phyloP scores from a whole-genome alignment of 2,329 filamentous ascomycete genomes.

The Tolypocladium pustulatum region DNA sequence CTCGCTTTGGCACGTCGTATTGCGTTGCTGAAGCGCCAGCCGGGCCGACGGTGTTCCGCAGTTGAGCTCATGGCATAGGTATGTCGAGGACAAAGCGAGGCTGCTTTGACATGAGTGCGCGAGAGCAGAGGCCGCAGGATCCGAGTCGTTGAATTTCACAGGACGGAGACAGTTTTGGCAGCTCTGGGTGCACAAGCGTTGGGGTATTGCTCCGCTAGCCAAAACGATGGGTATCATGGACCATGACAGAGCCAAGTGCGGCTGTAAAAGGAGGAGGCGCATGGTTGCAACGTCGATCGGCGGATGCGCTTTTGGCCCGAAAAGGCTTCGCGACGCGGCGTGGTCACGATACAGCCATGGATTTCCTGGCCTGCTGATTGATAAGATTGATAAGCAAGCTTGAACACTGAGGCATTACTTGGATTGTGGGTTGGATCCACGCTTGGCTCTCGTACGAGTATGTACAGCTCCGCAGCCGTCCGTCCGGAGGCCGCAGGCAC shows the following conservation, averaged over 20 bases:
- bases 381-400: neutral
- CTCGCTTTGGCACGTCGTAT: slow-evolving; percentile 1
- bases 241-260: neutral
- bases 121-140: neutral
- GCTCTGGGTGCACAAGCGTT: neutral
- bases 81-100: neutral
- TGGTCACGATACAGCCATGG: too few species aligned
- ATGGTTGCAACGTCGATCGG: neutral
- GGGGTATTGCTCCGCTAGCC: neutral
- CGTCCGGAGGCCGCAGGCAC: neutral
- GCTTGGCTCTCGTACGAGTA: too few species aligned
- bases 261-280: neutral
- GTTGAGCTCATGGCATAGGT: slow-evolving; percentile 2
- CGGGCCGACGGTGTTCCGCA: neutral
- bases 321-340: neutral
- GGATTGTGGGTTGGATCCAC: neutral
- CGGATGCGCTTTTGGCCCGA: neutral
- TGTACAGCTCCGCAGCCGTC: neutral
- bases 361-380: neutral
- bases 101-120: neutral
- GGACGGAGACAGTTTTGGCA: neutral
- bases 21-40: neutral
- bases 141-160: neutral
- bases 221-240: neutral
- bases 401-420: neutral